A percentile compares a stretch with the other conserved stretches of the same genome.
Evolutionary conservation across 768 basidiomycete species (phyloP).

Genomic region (Leccinum ochraceum): DNA sequence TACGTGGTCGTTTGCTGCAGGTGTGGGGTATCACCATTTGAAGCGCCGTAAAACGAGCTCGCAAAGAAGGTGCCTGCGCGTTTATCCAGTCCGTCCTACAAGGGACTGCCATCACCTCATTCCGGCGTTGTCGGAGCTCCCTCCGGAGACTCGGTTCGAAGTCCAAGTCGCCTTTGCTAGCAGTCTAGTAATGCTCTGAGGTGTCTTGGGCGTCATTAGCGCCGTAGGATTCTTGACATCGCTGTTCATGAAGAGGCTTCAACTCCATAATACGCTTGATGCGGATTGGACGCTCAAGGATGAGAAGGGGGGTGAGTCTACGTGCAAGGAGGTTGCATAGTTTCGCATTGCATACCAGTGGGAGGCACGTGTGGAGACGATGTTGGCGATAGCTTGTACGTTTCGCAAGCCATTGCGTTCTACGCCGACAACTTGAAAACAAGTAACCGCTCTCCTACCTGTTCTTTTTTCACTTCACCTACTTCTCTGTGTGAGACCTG

Average conservation of each 20-base stretch:
- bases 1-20: constrained; percentile 22
- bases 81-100: constrained; percentile 38
- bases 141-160: constrained; percentile 33
- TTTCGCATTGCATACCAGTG: neutral
- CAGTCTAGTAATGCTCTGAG: constrained; percentile 43
- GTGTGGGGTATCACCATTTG: constrained; percentile 53
- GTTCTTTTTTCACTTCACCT: no score
- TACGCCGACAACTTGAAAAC: no score
- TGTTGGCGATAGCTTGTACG: no score
- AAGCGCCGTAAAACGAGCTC: constrained; percentile 43
- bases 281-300: constrained; percentile 2
- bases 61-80: constrained; percentile 39
- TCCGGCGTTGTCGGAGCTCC: constrained; percentile 38
- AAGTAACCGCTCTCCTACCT: no score
- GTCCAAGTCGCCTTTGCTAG: constrained; percentile 44
- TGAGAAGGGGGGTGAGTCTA: neutral
- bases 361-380: no score
- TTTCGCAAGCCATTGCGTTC: no score
- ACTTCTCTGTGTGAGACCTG: no score
- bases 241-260: constrained; percentile 8
- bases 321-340: neutral
- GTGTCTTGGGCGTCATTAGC: constrained; percentile 38
- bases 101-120: constrained; percentile 46
- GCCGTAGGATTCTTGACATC: constrained; percentile 6
- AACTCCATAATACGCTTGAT: constrained; percentile 7